phyloP scores from a whole-genome alignment of 305 asterid genomes.

The Andrographis paniculata region DNA sequence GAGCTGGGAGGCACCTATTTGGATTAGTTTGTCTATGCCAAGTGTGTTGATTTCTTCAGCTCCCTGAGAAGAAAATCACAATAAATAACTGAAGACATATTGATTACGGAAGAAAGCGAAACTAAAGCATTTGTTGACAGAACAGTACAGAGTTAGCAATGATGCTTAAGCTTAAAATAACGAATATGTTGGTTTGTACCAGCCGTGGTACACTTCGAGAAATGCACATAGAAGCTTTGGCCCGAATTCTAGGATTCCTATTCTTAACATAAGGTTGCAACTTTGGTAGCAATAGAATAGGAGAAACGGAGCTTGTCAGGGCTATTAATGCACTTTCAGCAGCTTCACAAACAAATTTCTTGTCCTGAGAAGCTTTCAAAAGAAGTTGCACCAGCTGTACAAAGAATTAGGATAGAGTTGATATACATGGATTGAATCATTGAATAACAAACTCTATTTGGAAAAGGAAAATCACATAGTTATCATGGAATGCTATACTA shows the following conservation, averaged over 20 bases:
- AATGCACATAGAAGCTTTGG: constrained; percentile 73
- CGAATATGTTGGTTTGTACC: constrained; percentile 28
- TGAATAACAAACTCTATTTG: neutral
- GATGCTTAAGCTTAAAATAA: no score
- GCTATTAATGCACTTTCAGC: constrained; percentile 63
- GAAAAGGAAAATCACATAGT: neutral
- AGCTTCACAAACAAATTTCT: constrained; percentile 80
- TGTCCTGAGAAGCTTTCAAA: constrained; percentile 89
- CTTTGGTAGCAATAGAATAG: constrained; percentile 57
- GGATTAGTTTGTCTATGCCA: constrained; percentile 68
- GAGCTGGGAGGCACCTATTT: constrained; percentile 69
- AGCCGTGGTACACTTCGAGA: constrained; percentile 52
- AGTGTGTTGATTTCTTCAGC: constrained; percentile 54
- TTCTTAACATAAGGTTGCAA: constrained; percentile 59
- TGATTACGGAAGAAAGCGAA: neutral
- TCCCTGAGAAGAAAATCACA: constrained; percentile 35
- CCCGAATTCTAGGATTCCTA: constrained; percentile 79
- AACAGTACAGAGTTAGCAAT: no score
- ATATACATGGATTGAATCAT: no score
- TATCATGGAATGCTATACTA: neutral
- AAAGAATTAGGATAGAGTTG: constrained; percentile 12
- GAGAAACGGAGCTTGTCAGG: constrained; percentile 63
- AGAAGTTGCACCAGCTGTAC: constrained; percentile 70
- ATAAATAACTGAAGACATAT: neutral
- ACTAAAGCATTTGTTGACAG: no score